phyloP scores from a whole-genome alignment of 2,329 filamentous ascomycete genomes.

The Ophiostoma ulmi region DNA sequence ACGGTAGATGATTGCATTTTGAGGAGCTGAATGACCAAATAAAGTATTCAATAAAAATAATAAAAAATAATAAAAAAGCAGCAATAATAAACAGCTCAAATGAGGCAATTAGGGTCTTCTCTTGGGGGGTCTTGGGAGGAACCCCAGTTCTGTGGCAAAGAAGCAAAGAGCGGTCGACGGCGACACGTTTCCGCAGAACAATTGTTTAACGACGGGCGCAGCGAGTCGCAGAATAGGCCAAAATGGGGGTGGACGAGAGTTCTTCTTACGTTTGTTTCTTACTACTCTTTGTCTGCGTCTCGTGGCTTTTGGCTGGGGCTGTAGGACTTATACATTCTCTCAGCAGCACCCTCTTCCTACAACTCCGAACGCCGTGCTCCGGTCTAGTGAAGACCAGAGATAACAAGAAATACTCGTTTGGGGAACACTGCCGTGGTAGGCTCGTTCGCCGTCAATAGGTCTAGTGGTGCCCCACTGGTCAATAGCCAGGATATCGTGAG shows the following conservation, averaged over 20 bases:
- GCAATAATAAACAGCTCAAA: neutral
- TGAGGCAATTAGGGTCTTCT: constrained; percentile 3
- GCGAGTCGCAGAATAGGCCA: neutral
- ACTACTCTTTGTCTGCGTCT: constrained; percentile 6
- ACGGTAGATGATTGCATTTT: constrained; percentile 20
- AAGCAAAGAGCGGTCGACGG: neutral
- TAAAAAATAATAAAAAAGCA: neutral
- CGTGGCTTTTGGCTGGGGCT: neutral
- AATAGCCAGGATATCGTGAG: neutral
- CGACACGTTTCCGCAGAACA: constrained; percentile 1
- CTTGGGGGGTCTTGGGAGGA: neutral
- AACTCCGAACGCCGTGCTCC: constrained; percentile 22
- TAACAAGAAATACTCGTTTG: neutral
- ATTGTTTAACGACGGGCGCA: neutral
- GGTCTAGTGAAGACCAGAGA: neutral
- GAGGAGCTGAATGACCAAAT: constrained; percentile 6
- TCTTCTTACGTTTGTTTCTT: constrained; percentile 1
- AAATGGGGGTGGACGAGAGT: constrained; percentile 3
- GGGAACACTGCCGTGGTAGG: constrained; percentile 14
- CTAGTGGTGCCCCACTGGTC: neutral
- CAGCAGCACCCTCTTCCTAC: neutral
- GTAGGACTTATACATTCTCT: constrained; percentile 9
- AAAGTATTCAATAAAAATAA: neutral
- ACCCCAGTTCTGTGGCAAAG: too few relatives aligned
- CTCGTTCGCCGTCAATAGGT: neutral